Conservation (phyloP, 805 yeast species). For the Nakazawaea wickerhamii region DNA sequence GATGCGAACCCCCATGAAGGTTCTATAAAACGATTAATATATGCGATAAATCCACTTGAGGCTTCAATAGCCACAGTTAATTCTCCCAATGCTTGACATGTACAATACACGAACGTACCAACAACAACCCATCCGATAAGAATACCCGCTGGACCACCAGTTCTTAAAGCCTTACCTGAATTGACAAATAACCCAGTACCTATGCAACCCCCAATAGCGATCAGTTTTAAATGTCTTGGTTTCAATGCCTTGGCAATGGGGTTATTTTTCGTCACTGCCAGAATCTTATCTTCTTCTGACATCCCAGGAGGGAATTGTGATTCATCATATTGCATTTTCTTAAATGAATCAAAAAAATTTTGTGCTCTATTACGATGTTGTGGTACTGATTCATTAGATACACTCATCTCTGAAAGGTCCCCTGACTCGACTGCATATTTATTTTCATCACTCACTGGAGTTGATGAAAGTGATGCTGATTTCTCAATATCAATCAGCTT, state of each 20-base stretch:
- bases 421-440: slow-evolving; percentile 4
- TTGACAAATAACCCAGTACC: slow-evolving; percentile 70
- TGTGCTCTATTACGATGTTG: neutral
- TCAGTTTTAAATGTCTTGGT: slow-evolving; percentile 51
- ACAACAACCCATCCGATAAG: slow-evolving; percentile 50
- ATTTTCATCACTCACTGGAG: slow-evolving; percentile 1
- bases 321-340: slow-evolving; percentile 10
- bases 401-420: slow-evolving; percentile 7
- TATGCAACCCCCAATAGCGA: slow-evolving; percentile 63
- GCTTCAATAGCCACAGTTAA: slow-evolving; percentile 49
- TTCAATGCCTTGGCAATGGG: slow-evolving; percentile 43
- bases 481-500: slow-evolving; percentile 8
- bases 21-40: slow-evolving; percentile 46
- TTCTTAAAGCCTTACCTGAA: slow-evolving; percentile 50
- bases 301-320: slow-evolving; percentile 7
- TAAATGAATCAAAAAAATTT: slow-evolving; percentile 12
- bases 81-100: slow-evolving; percentile 60
- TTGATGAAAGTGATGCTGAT: neutral
- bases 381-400: neutral
- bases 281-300: slow-evolving; percentile 13
- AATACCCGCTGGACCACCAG: slow-evolving; percentile 63
- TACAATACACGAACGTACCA: slow-evolving; percentile 51
- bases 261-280: slow-evolving; percentile 8
- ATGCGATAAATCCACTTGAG: slow-evolving; percentile 46
- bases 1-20: slow-evolving; percentile 52